phyloP scores from a whole-genome alignment of 2,329 filamentous ascomycete genomes.

The Ophiocordyceps camponoti-rufipedis region DNA sequence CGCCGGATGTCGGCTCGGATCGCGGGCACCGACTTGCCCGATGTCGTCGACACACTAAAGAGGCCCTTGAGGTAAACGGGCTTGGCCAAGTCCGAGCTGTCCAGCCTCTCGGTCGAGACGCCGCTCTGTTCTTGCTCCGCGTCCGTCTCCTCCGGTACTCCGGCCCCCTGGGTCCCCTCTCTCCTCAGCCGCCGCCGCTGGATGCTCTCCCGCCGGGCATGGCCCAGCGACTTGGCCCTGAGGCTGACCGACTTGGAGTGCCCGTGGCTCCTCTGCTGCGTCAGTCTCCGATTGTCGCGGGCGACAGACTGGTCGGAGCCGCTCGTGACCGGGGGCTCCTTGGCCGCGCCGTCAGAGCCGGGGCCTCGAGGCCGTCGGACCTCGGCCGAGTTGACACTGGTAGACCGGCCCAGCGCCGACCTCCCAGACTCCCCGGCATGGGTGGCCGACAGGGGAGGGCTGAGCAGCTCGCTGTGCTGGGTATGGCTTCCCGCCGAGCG shows the following conservation, averaged over 20 bases:
- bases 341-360: slow-evolving; percentile 24
- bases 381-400: slow-evolving; percentile 81
- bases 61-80: slow-evolving; percentile 91
- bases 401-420: slow-evolving; percentile 61
- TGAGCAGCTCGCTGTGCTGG: slow-evolving; percentile 62
- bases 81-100: slow-evolving; percentile 65
- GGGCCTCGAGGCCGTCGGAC: slow-evolving; percentile 42
- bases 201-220: slow-evolving; percentile 80
- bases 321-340: slow-evolving; percentile 56
- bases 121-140: slow-evolving; percentile 50
- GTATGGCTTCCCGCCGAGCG: slow-evolving; percentile 45
- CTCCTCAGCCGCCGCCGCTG: slow-evolving; percentile 64
- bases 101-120: slow-evolving; percentile 39
- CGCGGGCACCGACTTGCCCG: slow-evolving; percentile 68
- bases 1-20: slow-evolving; percentile 84
- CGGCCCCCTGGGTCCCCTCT: slow-evolving; percentile 53
- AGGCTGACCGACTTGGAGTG: slow-evolving; percentile 43
- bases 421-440: slow-evolving; percentile 36
- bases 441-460: slow-evolving; percentile 48
- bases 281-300: slow-evolving; percentile 28
- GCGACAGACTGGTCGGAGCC: slow-evolving; percentile 59
- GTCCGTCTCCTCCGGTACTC: slow-evolving; percentile 84
- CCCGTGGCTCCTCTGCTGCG: slow-evolving; percentile 29
- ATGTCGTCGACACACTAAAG: slow-evolving; percentile 94
- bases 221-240: slow-evolving; percentile 74